Evolutionary conservation across 306 rosid species (phyloP).

Genomic region (Astragalus membranaceus): DNA sequence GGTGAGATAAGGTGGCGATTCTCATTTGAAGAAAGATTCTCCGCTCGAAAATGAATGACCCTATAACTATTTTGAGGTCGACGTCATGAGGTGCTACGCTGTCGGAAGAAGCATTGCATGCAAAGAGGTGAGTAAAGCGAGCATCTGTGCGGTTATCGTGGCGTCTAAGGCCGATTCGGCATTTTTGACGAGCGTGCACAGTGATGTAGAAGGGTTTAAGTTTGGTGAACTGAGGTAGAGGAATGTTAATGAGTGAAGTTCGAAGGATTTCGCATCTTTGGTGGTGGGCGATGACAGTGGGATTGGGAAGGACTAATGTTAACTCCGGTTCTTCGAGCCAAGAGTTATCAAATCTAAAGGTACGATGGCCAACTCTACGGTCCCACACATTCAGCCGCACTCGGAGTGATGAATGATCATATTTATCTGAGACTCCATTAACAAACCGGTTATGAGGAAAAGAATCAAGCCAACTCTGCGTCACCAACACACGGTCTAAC

Average conservation of each 20-base stretch:
- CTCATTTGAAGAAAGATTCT: neutral
- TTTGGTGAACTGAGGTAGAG: slow-evolving; percentile 75
- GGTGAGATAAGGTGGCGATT: too few species aligned
- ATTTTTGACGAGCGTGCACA: slow-evolving; percentile 26
- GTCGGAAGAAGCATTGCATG: slow-evolving; percentile 27
- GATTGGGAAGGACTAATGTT: slow-evolving; percentile 25
- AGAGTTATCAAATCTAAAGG: too few species aligned
- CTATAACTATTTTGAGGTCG: slow-evolving; percentile 38
- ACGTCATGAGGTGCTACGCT: slow-evolving; percentile 12
- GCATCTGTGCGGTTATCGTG: slow-evolving; percentile 24
- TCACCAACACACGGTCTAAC: too few species aligned
- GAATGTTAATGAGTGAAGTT: slow-evolving; percentile 38
- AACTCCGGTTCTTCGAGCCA: too few species aligned
- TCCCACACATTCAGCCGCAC: too few species aligned
- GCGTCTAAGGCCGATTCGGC: slow-evolving; percentile 31
- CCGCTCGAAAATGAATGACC: neutral
- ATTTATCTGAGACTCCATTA: too few species aligned
- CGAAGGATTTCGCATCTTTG: slow-evolving; percentile 30
- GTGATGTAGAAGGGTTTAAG: slow-evolving; percentile 44
- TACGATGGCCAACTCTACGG: too few species aligned
- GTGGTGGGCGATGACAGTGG: neutral
- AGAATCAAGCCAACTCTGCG: too few species aligned
- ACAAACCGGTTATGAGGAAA: too few species aligned
- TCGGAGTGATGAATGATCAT: too few species aligned
- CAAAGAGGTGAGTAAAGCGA: slow-evolving; percentile 33